Base-by-base conservation (phyloP, 2,329 filamentous ascomycete species). In the Gnomoniopsis smithogilvyi region DNA sequence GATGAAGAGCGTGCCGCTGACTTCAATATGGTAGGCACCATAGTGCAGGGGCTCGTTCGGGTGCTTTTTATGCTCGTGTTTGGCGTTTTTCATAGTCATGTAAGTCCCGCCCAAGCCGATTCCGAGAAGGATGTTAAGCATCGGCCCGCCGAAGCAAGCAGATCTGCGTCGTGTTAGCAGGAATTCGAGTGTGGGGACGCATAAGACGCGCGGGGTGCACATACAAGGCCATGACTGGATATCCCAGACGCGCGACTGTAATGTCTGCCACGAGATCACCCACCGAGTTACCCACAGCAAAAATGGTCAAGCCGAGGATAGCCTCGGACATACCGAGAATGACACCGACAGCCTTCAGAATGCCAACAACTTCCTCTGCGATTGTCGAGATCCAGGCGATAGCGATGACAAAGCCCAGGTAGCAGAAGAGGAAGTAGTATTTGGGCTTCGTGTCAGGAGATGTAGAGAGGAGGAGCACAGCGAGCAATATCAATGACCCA, bases 341-440 rank as follows among this genome's bases (percentile, higher is more conserved):
- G 33, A 98, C 90, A 10, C 95, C 95, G 51, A 98, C 79, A 1
- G 95, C 90, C 75, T 99, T 98, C 64, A 99, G 82, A 6, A 97
- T 90, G 34, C 92, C 93, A 6, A 99, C 95, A 6, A 99, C 95
- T 76, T 99, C 94, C 38, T 92, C 91, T 2, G 95, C 94, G 66
- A 99, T 92, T 1, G 92, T 95, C 43, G 92, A 95, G 66, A 98
- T 97, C 95, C 96, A 99, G 24, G 91, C 90, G 59, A 98, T 95
- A 62, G 90, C 87, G 60, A 98, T 96, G 10, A 89, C 78, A 69
- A 99, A 99, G 7, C 96, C 95, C 38, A 96, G 78, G 68, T 96
- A 91, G 69, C 92, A 96, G 49, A 98, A 80, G 24, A 94, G 69
- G 51, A 88, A 88, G 60, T 93, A 89, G 72, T 91, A 91, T 63